A percentile compares a stretch with the other conserved stretches of the same genome.
phyloP scores from a whole-genome alignment of 2,329 filamentous ascomycete species.

The Botrytis porri region DNA sequence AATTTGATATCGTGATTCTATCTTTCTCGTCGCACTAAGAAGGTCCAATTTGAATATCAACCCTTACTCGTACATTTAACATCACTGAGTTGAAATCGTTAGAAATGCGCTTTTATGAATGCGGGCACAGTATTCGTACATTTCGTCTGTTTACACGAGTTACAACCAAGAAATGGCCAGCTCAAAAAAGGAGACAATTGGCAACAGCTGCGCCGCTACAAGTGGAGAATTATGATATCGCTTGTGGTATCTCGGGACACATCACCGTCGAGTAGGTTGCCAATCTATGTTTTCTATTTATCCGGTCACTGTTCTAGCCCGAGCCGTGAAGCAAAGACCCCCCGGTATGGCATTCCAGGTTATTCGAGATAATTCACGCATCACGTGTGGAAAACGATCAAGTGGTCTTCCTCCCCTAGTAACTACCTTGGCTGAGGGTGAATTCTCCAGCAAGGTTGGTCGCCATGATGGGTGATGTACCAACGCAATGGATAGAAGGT shows the following conservation, averaged over 20 bases:
- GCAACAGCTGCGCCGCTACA: constrained; percentile 19
- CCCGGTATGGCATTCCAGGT: background rate
- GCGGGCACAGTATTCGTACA: background rate
- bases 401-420: background rate
- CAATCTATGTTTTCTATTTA: constrained; percentile 4
- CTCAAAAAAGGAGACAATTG: constrained; percentile 3
- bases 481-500: background rate
- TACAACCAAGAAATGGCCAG: background rate
- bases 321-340: background rate
- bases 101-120: background rate
- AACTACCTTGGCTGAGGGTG: background rate
- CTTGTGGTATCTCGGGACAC: constrained; percentile 32
- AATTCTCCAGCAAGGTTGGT: background rate
- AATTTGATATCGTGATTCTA: background rate
- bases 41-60: background rate
- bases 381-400: background rate
- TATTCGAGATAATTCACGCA: background rate
- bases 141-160: background rate
- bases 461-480: background rate
- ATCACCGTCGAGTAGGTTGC: constrained; percentile 34
- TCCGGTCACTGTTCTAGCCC: background rate
- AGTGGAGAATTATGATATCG: constrained; percentile 26
- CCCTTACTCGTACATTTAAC: background rate
- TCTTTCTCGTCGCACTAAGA: background rate
- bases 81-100: background rate